Conservation (phyloP, 441 rosid genomes). For the Flueggea neowawraea region DNA sequence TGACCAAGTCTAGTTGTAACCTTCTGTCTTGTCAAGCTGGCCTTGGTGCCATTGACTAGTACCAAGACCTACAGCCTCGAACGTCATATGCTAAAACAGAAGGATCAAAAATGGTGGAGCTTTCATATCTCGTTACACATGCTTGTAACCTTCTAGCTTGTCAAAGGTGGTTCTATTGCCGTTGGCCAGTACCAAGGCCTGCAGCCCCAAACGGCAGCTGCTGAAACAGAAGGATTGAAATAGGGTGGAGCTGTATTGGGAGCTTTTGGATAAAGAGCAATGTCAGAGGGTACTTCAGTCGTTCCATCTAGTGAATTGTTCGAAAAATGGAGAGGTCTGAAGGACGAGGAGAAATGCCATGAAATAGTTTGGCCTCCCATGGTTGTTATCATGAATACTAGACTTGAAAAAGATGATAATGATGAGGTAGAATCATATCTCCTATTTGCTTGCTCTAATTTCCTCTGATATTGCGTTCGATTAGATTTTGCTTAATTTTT, state of each 20-base stretch:
- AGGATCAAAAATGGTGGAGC: too few relatives aligned
- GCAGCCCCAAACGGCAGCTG: constrained; percentile 29
- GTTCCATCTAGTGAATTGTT: constrained; percentile 26
- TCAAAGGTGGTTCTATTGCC: constrained; percentile 31
- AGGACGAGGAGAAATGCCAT: constrained; percentile 24
- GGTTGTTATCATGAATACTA: constrained; percentile 32
- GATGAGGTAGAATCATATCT: constrained; percentile 23
- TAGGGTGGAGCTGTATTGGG: constrained; percentile 29
- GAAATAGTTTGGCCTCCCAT: constrained; percentile 38
- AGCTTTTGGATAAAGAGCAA: constrained; percentile 33
- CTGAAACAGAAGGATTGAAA: constrained; percentile 27
- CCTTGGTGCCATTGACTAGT: too few relatives aligned
- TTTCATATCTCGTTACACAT: too few relatives aligned
- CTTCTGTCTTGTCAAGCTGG: too few relatives aligned
- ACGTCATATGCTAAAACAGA: too few relatives aligned
- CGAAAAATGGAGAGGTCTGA: constrained; percentile 28
- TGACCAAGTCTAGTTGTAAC: too few relatives aligned
- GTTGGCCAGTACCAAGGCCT: constrained; percentile 34
- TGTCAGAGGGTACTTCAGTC: constrained; percentile 20
- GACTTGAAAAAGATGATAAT: constrained; percentile 28
- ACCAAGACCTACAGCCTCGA: too few relatives aligned
- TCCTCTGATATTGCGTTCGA: too few relatives aligned
- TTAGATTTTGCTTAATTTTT: background rate
- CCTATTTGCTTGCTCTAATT: background rate
- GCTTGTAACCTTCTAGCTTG: too few relatives aligned